A percentile compares a stretch with the other conserved stretches of the same genome.
These are phyloP conservation scores for Pisolithus tinctorius DNA, from an alignment of 768 basidiomycete genomes.

Conservation along the genomic window DNA sequence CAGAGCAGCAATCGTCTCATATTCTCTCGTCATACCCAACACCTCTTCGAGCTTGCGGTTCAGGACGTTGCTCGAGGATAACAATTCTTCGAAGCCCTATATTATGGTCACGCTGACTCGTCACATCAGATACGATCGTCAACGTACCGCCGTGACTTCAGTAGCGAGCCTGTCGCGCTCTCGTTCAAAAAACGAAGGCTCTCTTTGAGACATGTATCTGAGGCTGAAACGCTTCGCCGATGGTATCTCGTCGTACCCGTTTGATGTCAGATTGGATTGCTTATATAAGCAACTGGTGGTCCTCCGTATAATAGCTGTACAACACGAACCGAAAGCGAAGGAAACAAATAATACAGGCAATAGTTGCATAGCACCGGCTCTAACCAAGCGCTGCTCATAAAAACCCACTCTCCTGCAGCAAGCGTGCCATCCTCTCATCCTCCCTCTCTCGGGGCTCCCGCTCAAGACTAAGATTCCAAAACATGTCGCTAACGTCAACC, in stretches of 20 bases:
- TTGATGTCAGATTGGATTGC: no score
- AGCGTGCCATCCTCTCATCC: constrained; percentile 91
- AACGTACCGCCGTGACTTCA: constrained; percentile 65
- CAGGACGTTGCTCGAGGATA: constrained; percentile 77
- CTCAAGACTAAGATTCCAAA: constrained; percentile 82
- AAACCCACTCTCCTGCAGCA: constrained; percentile 86
- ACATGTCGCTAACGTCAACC: constrained; percentile 62
- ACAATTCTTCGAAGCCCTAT: constrained; percentile 83
- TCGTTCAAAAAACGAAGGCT: constrained; percentile 64
- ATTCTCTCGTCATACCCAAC: constrained; percentile 86
- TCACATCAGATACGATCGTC: neutral
- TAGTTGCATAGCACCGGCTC: neutral
- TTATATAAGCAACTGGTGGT: neutral
- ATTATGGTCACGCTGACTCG: neutral
- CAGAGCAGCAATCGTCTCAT: constrained; percentile 78
- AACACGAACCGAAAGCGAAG: constrained; percentile 10
- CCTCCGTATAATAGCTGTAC: constrained; percentile 14
- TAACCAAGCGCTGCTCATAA: constrained; percentile 34
- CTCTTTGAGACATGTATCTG: constrained; percentile 26
- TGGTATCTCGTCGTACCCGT: no score
- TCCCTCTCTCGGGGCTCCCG: constrained; percentile 93
- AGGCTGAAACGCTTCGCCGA: no score
- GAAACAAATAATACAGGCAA: constrained; percentile 3
- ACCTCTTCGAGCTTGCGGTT: constrained; percentile 94
- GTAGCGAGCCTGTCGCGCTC: constrained; percentile 69